These are phyloP conservation scores for Ascochyta rabiei DNA, from an alignment of 2,329 filamentous ascomycete species.

Conservation along the genomic window DNA sequence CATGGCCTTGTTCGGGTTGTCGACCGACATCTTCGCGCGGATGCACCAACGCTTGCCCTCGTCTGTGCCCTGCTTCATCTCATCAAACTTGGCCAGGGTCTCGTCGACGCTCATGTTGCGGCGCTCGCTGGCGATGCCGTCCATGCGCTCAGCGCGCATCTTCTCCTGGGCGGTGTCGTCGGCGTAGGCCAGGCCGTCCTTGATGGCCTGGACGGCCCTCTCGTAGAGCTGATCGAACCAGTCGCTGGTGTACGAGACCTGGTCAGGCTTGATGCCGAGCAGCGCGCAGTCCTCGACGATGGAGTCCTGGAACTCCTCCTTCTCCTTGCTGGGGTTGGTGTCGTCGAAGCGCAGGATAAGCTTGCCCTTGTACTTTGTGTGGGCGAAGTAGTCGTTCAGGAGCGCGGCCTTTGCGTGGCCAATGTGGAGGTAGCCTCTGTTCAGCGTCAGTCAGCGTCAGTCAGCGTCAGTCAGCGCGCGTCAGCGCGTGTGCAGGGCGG, in stretches of 20 bases:
- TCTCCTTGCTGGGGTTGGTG: constrained; percentile 97
- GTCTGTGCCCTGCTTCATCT: constrained; percentile 87
- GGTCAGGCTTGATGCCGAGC: constrained; percentile 90
- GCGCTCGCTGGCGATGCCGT: constrained; percentile 80
- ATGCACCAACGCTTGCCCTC: constrained; percentile 88
- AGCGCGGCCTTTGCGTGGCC: constrained; percentile 94
- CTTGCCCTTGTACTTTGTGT: constrained; percentile 89
- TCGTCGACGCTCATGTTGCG: constrained; percentile 82
- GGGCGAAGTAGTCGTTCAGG: constrained; percentile 95
- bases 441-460: constrained; percentile 14
- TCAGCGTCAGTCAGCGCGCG: neutral
- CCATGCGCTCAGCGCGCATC: constrained; percentile 83
- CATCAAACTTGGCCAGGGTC: constrained; percentile 82
- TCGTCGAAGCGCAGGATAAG: constrained; percentile 94
- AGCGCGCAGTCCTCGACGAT: constrained; percentile 90
- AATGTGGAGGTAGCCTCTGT: constrained; percentile 83
- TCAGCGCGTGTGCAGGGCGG: neutral
- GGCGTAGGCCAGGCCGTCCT: constrained; percentile 86
- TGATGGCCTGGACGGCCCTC: constrained; percentile 81
- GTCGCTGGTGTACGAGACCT: constrained; percentile 88
- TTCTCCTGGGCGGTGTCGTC: constrained; percentile 91
- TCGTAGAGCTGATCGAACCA: constrained; percentile 94
- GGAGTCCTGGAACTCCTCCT: constrained; percentile 91
- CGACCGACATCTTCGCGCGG: constrained; percentile 88
- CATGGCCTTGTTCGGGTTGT: constrained; percentile 94